Conservation (phyloP, 164 flowering plant genomes). For the Tinospora cordifolia region DNA sequence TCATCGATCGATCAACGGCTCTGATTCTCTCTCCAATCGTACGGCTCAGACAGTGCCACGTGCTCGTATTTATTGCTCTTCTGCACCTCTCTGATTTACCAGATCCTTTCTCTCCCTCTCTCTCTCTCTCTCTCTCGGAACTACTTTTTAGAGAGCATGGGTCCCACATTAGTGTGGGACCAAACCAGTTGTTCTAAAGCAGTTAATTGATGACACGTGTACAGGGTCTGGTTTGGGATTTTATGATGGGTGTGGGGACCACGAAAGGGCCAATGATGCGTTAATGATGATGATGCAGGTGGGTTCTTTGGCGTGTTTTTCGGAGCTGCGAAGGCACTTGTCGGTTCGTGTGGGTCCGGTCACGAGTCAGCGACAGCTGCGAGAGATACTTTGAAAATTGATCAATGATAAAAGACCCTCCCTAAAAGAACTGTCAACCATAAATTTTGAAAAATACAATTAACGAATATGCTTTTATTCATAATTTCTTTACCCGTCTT, state of each 20-base stretch:
- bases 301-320: neutral
- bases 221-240: neutral
- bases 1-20: constrained; percentile 20
- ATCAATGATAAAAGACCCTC: too few species aligned
- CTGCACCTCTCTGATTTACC: constrained; percentile 6
- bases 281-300: constrained; percentile 13
- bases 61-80: constrained; percentile 19
- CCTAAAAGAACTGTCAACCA: too few species aligned
- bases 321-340: constrained; percentile 11
- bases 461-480: too few species aligned
- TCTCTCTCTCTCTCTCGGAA: neutral
- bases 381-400: too few species aligned
- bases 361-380: constrained; percentile 2
- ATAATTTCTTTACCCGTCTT: too few species aligned
- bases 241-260: constrained; percentile 12
- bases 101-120: neutral
- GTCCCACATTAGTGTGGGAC: neutral
- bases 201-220: neutral
- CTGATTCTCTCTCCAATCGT: constrained; percentile 16
- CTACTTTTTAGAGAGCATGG: neutral
- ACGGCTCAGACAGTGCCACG: constrained; percentile 25
- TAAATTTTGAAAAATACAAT: too few species aligned
- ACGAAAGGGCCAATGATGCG: constrained; percentile 13
- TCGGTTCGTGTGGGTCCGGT: constrained; percentile 2
- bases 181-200: neutral